Base-by-base conservation (phyloP, 2,329 filamentous ascomycete species). In the Beauveria caledonica region DNA sequence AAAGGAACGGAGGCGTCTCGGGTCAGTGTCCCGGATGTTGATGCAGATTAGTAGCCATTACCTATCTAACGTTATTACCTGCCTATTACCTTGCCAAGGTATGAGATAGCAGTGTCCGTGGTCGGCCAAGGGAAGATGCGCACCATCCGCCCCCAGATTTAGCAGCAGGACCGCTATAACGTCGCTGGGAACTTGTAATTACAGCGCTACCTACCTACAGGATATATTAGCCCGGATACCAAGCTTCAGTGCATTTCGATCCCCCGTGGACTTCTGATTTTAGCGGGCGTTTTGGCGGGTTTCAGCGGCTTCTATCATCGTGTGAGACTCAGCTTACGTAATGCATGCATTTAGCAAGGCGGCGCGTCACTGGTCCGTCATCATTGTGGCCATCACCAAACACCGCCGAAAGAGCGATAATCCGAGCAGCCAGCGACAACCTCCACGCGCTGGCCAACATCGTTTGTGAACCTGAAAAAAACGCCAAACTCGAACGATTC, bases 371-470 rank as follows among this genome's bases (percentile, higher is more conserved):
- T 59, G 56, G 51, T 45, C 56, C 45, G 45, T 44, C 56, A 46
- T 51, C 56, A 59, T 52, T 52, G 48, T 39, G n/a, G 48, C 51
- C 56, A 27, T 45, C 56, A 59, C 48, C 56, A 51, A 59, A 42
- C 46, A 58, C 44, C 55, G 27, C n/a, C 11, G 23, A 27, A 13
- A 36, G 33, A 36, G 33, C 45, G 33, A 46, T 10, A 23, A 49
- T 33, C 25, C n/a, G 15, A 33, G n/a, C 44, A 21, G 39, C 39
- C 25, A 56, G 53, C 53, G 40, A 42, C 51, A 44, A 44, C 23
- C 23, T 54, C 36, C 21, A 54, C 36, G 51, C 39, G 51, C 21
- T 40, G 33, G 50, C 13, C 15, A 42, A 17, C 17, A 19, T 19
- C 2, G 5, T 17, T 17, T 5, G 21, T 17, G 15, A 7, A 6